A percentile compares a stretch with the other conserved stretches of the same genome.
Evolutionary conservation across 1,139 yeast species (phyloP).

Genomic region (Kazachstania sp.): DNA sequence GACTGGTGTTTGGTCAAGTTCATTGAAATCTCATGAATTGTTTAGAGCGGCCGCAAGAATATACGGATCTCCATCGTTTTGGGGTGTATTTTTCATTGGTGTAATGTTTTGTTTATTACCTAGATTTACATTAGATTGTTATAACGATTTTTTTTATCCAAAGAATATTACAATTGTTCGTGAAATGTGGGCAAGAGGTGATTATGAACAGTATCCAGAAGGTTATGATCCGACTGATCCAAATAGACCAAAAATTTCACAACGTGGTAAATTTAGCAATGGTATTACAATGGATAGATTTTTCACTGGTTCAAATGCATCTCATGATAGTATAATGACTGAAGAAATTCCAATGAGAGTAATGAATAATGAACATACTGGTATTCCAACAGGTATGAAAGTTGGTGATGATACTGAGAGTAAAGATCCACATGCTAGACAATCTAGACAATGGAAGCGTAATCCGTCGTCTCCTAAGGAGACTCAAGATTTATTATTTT

Average conservation of each 20-base stretch:
- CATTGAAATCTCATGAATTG: constrained; percentile 52
- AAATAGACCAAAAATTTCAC: constrained; percentile 31
- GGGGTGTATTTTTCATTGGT: constrained; percentile 79
- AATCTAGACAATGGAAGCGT: constrained; percentile 10
- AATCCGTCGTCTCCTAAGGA: constrained; percentile 16
- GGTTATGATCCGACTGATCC: constrained; percentile 61
- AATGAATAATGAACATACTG: constrained; percentile 20
- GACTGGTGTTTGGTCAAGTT: constrained; percentile 85
- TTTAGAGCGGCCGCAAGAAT: constrained; percentile 68
- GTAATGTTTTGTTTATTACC: constrained; percentile 67
- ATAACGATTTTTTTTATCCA: constrained; percentile 58
- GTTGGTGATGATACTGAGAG: constrained; percentile 3
- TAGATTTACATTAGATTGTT: constrained; percentile 57
- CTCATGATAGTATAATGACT: constrained; percentile 23
- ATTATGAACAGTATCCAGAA: constrained; percentile 48
- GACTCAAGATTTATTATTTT: constrained; percentile 19
- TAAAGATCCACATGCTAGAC: not conserved
- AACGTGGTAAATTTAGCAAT: constrained; percentile 10
- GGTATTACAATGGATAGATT: constrained; percentile 6
- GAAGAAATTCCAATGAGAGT: constrained; percentile 30
- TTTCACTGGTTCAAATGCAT: constrained; percentile 10
- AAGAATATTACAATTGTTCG: constrained; percentile 78
- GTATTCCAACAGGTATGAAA: constrained; percentile 15
- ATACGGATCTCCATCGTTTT: constrained; percentile 63
- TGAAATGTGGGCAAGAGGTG: constrained; percentile 60